Conservation (phyloP, 129 eudicot genomes). For the Chrysanthemum makinoi region DNA sequence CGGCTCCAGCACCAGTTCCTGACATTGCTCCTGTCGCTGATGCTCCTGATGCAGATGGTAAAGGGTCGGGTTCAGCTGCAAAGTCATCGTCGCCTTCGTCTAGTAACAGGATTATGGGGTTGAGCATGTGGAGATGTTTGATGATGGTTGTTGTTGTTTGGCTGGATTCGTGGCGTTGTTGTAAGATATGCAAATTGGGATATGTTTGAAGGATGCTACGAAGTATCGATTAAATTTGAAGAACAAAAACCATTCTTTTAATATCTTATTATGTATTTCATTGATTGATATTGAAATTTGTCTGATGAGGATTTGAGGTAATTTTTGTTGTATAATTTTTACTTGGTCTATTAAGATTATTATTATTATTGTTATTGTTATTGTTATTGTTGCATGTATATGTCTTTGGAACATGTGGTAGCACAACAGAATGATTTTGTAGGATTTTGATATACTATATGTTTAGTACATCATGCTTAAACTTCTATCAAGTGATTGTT, state of each 20-base stretch:
- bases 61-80: slow-evolving; percentile 24
- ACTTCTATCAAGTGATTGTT: background rate
- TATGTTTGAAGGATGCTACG: background rate
- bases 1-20: slow-evolving; percentile 62
- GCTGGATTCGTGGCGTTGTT: slow-evolving; percentile 41
- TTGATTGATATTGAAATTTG: slow-evolving; percentile 38
- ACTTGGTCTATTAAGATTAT: background rate
- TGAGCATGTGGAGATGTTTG: slow-evolving; percentile 36
- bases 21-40: slow-evolving; percentile 64
- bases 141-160: slow-evolving; percentile 39
- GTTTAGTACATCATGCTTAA: background rate
- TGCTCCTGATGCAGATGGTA: slow-evolving; percentile 45
- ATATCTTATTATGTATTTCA: slow-evolving; percentile 36
- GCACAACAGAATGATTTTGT: background rate
- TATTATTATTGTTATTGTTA: background rate
- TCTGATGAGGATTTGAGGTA: slow-evolving; percentile 40
- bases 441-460: background rate
- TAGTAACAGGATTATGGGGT: slow-evolving; percentile 29
- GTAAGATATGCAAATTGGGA: slow-evolving; percentile 24
- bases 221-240: slow-evolving; percentile 13
- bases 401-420: background rate
- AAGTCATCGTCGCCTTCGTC: slow-evolving; percentile 25
- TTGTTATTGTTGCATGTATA: background rate
- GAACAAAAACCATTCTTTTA: slow-evolving; percentile 31
- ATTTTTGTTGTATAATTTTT: slow-evolving; percentile 24